phyloP scores from a whole-genome alignment of 2,329 filamentous ascomycete genomes.

The Rutstroemia sp. region DNA sequence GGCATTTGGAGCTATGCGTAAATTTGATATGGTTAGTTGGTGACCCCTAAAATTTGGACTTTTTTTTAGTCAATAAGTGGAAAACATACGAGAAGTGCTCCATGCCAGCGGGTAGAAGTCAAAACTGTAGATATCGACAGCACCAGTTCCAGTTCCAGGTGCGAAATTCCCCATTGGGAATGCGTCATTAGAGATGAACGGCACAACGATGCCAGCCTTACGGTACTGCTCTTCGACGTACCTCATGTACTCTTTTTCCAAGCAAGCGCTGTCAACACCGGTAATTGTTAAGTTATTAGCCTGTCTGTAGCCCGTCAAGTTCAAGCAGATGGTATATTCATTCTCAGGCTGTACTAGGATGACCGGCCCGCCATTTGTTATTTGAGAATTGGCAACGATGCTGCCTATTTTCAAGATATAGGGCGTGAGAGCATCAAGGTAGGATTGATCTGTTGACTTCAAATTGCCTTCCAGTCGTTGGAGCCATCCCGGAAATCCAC shows the following conservation, averaged over 20 bases:
- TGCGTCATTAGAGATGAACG: background rate
- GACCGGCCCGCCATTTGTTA: conserved; percentile 74
- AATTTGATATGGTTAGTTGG: no score
- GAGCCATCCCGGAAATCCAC: conserved; percentile 76
- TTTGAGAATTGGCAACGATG: conserved; percentile 67
- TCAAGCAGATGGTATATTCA: conserved; percentile 55
- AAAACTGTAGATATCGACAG: conserved; percentile 32
- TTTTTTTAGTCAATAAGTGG: no score
- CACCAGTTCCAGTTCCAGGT: conserved; percentile 20
- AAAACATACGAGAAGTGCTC: conserved; percentile 31
- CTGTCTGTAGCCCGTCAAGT: conserved; percentile 33
- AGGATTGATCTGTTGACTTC: conserved; percentile 55
- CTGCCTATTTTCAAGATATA: conserved; percentile 48
- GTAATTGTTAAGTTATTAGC: conserved; percentile 65
- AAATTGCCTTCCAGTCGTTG: conserved; percentile 58
- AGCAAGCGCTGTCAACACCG: conserved; percentile 32
- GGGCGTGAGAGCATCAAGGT: conserved; percentile 58
- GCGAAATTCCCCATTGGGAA: conserved; percentile 20
- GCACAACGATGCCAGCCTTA: no score
- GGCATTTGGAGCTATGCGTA: no score
- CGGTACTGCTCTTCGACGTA: no score
- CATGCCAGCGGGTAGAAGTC: conserved; percentile 39
- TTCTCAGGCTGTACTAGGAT: conserved; percentile 79
- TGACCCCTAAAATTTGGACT: no score
- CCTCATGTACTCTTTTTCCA: no score